phyloP scores from a whole-genome alignment of 2,329 filamentous ascomycete genomes.

The Fusarium austroafricanum region DNA sequence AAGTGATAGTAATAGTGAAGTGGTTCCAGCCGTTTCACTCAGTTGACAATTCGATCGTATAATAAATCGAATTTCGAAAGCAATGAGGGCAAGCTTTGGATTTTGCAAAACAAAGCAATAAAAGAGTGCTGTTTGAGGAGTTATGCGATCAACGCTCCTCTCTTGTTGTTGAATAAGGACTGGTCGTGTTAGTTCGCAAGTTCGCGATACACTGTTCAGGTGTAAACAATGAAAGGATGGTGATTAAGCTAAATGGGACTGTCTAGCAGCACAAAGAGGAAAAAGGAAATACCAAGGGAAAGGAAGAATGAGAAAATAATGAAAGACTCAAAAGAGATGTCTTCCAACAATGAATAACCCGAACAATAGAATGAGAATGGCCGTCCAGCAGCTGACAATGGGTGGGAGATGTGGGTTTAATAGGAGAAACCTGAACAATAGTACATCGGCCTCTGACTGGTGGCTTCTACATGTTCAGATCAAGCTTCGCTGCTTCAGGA shows the following conservation, averaged over 20 bases:
- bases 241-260: conserved; percentile 44
- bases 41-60: conserved; percentile 36
- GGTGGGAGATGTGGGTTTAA: conserved; percentile 42
- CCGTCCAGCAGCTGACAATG: conserved; percentile 39
- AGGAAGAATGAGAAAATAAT: conserved; percentile 43
- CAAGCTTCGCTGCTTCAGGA: conserved; percentile 35
- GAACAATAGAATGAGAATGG: conserved; percentile 46
- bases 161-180: conserved; percentile 40
- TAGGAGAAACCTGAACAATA: conserved; percentile 44
- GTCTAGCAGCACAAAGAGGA: conserved; percentile 42
- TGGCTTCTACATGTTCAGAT: conserved; percentile 33
- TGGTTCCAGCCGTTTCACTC: conserved; percentile 48
- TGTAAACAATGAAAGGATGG: conserved; percentile 39
- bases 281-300: conserved; percentile 31
- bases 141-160: conserved; percentile 50
- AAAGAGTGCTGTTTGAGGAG: conserved; percentile 45
- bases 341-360: conserved; percentile 43
- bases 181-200: conserved; percentile 25
- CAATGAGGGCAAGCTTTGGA: conserved; percentile 25
- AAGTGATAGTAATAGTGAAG: conserved; percentile 43
- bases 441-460: conserved; percentile 37
- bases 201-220: conserved; percentile 31
- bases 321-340: conserved; percentile 42
- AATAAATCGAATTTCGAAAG: conserved; percentile 35
- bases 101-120: conserved; percentile 25